phyloP scores from a whole-genome alignment of 148 eudicot species.

The Cornus kousa region DNA sequence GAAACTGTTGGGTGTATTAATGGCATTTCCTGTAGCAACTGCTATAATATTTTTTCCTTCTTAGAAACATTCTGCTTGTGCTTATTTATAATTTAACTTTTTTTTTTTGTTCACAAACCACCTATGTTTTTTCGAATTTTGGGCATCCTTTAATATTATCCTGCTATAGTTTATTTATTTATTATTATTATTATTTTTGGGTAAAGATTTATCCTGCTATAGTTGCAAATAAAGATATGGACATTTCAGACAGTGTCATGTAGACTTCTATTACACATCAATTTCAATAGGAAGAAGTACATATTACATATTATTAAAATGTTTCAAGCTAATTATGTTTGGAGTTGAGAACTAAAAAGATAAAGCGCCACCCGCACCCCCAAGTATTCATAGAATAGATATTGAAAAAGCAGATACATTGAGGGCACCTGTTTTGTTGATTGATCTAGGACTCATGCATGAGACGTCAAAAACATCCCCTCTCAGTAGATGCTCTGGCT shows the following conservation, averaged over 20 bases:
- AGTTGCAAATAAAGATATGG: neutral
- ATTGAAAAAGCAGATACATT: no score
- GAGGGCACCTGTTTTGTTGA: no score
- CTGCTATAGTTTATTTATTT: neutral
- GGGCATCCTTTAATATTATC: neutral
- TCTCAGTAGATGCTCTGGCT: neutral
- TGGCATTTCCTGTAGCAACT: neutral
- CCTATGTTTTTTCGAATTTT: neutral
- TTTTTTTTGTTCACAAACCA: neutral
- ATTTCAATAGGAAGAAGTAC: no score
- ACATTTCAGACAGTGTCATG: neutral
- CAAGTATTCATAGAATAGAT: no score
- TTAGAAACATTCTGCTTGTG: neutral
- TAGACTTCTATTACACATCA: no score
- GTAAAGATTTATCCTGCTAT: neutral
- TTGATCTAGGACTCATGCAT: no score
- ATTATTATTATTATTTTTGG: neutral
- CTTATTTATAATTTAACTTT: neutral
- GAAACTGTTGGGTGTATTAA: neutral
- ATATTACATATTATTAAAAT: no score
- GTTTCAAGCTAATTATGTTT: no score
- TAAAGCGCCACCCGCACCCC: no score
- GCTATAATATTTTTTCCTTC: neutral
- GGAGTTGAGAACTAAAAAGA: neutral
- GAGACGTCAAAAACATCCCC: neutral